phyloP scores from a whole-genome alignment of 352 stramenopile genomes.

The Thalassiosira hispida region DNA sequence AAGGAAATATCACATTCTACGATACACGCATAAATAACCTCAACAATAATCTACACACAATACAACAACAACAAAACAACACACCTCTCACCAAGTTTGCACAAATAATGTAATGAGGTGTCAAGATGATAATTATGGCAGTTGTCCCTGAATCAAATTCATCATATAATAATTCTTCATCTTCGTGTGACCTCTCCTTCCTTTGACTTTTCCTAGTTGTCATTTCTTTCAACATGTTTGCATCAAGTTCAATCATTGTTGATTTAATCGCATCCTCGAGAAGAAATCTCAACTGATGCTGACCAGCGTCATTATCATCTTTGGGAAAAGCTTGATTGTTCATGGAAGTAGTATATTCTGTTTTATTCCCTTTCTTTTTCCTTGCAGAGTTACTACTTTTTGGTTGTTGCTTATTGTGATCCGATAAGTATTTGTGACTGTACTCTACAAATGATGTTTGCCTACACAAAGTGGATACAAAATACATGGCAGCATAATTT shows the following conservation, averaged over 20 bases:
- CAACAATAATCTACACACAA: constrained; percentile 6
- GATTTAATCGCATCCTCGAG: constrained; percentile 23
- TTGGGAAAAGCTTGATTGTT: too few species aligned
- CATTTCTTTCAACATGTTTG: constrained; percentile 35
- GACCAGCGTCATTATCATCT: background rate
- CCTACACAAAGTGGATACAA: constrained; percentile 30
- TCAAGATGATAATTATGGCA: constrained; percentile 84
- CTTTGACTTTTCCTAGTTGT: background rate
- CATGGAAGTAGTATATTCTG: background rate
- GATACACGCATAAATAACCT: too few species aligned
- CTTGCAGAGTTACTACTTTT: constrained; percentile 2
- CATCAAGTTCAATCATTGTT: constrained; percentile 37
- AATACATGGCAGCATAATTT: constrained; percentile 40
- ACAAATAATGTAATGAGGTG: constrained; percentile 83
- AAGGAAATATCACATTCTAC: too few species aligned
- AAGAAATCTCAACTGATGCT: constrained; percentile 11
- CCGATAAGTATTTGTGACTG: constrained; percentile 6
- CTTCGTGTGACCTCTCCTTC: constrained; percentile 9
- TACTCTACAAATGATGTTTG: constrained; percentile 44
- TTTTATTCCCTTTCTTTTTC: constrained; percentile 18
- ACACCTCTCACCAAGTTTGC: constrained; percentile 69
- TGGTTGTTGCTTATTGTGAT: background rate
- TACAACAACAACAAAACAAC: background rate
- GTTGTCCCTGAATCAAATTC: constrained; percentile 83
- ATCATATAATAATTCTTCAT: constrained; percentile 20